Evolutionary conservation across 1,284 basidiomycete genomes (phyloP), one percentile per base, ranked within the genome.

Genomic region (Trametes hirsuta): DNA sequence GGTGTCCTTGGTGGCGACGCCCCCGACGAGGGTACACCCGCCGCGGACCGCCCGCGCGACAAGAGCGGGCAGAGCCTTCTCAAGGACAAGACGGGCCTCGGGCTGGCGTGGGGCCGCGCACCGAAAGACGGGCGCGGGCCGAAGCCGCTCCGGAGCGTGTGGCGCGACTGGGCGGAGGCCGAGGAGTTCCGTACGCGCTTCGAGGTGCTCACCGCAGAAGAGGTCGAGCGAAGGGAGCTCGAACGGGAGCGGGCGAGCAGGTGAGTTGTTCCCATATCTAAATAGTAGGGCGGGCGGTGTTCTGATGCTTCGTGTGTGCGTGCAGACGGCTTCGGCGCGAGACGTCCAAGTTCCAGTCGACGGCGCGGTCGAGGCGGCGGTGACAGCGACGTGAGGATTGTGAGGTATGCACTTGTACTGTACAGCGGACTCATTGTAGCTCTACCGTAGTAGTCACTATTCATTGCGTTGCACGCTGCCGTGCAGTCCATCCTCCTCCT

Each of bases 111-210:
- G 84, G 86, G 87, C 9, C 78, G 87, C 22, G 81, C 87, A 41
- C 84, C 87, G 21, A 83, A 84, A 63, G 88, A 90, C 55, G 88
- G 88, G 18, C 77, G 86, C 36, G 93, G 94, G 0, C 92, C 94
- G 2, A 91, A 91, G 71, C 80, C 84, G n/a, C 75, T 98, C 47
- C 86, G 86, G 71, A 93, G 94, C 58, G 91, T 96, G 1, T 99
- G 96, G 95, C 80, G 95, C 51, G 97, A 98, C 72, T 98, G 94
- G 94, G 84, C 84, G 53, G 97, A 98, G 71, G 86, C 91, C 36
- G 91, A 94, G 71, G 94, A 96, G 74, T 98, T 94, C 75, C 86
- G 87, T 61, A 98, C 97, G n/a, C 80, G 89, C 48, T 88, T 98
- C 71, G 89, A 98, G 72, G 87, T 92, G 58, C 74, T 98, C 59